Percentiles rank a stretch among this genome's conserved stretches.
phyloP scores from a whole-genome alignment of 306 rosid genomes.

The Rosa persica region DNA sequence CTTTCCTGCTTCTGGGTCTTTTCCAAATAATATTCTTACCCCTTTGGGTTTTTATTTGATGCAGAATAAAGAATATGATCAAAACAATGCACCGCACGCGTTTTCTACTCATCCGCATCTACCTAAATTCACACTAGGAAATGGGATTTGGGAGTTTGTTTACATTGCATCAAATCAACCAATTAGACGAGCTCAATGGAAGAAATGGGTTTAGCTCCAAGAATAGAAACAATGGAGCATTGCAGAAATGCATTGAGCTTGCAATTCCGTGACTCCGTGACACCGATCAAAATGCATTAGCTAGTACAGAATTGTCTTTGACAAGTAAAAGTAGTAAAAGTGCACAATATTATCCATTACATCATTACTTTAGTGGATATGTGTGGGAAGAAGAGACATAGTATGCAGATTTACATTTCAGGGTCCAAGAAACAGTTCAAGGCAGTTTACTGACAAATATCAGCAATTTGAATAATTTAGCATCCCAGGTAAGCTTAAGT shows the following conservation, averaged over 20 bases:
- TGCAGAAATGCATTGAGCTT: neutral
- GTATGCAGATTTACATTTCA: neutral
- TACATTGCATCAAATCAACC: neutral
- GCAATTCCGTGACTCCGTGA: neutral
- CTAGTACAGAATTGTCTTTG: neutral
- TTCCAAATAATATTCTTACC: neutral
- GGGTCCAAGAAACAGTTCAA: conserved; percentile 9
- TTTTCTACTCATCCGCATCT: neutral
- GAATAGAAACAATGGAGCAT: neutral
- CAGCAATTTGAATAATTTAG: conserved; percentile 24
- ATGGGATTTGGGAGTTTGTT: neutral
- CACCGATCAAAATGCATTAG: neutral
- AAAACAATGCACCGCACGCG: neutral
- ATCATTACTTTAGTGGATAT: neutral
- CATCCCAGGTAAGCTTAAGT: conserved; percentile 23
- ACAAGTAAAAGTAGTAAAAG: neutral
- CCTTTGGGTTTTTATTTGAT: neutral
- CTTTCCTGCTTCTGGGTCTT: neutral
- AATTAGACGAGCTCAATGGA: neutral
- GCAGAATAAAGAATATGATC: neutral
- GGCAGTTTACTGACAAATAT: conserved; percentile 18
- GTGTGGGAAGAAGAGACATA: neutral
- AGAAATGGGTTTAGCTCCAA: neutral
- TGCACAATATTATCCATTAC: neutral
- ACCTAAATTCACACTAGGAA: neutral